A percentile compares a stretch with the other conserved stretches of the same genome.
Conservation (phyloP, 1,284 basidiomycete species). For the Ceratobasidium sp. region DNA sequence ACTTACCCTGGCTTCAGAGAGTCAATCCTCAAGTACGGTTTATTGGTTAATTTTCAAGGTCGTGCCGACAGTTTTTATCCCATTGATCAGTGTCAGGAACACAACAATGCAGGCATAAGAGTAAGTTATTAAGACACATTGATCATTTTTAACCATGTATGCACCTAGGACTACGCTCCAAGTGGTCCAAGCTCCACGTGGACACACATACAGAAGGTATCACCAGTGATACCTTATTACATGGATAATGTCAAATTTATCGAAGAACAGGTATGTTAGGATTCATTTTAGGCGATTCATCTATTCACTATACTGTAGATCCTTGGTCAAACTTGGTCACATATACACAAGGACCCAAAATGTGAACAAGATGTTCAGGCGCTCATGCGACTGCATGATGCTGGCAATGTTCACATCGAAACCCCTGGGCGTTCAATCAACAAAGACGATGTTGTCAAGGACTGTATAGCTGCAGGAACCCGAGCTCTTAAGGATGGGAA, state of each 20-base stretch:
- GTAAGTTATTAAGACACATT: too few species aligned
- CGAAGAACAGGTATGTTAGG: neutral
- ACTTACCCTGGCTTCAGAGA: too few species aligned
- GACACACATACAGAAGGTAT: neutral
- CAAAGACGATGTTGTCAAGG: neutral
- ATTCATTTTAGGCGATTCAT: too few species aligned
- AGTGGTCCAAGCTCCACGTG: neutral
- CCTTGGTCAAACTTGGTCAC: neutral
- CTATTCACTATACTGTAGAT: too few species aligned
- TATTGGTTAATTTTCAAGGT: neutral
- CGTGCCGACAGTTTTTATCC: neutral
- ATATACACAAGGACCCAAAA: slow-evolving; percentile 19
- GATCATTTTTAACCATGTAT: too few species aligned
- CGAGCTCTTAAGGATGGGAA: neutral
- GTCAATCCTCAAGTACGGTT: neutral
- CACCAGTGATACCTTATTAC: slow-evolving; percentile 10
- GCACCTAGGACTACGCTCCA: slow-evolving; percentile 17
- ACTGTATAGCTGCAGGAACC: neutral
- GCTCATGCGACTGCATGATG: neutral
- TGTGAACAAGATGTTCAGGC: neutral
- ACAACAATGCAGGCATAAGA: slow-evolving; percentile 1
- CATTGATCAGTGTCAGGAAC: slow-evolving; percentile 10
- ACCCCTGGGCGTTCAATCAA: neutral
- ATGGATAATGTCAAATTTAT: neutral
- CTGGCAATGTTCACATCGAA: neutral